Percentiles rank a stretch among this genome's conserved stretches.
Conservation (phyloP, 2,329 filamentous ascomycete genomes). For the Ceratocystiopsis minuta region DNA sequence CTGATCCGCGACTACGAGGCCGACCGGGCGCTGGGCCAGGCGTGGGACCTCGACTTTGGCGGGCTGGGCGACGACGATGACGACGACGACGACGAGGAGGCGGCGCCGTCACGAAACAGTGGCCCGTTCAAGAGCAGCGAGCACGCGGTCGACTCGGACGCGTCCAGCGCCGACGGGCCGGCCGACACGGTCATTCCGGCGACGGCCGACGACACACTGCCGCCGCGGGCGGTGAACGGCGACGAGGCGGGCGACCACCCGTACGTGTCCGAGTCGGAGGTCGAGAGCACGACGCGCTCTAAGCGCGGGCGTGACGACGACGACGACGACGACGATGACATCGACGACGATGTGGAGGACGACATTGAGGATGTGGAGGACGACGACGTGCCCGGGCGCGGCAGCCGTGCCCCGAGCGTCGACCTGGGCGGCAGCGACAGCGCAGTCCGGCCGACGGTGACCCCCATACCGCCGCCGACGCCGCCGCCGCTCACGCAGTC, state of each 20-base stretch:
- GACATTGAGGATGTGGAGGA: background rate
- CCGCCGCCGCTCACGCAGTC: conserved; percentile 1
- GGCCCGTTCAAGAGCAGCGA: conserved; percentile 2
- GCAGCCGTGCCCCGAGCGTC: background rate
- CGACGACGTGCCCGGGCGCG: no score
- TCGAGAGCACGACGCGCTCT: background rate
- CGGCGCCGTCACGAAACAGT: background rate
- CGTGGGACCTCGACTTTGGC: conserved; percentile 6
- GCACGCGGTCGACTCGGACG: background rate
- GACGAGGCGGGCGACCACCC: background rate
- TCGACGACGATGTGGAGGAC: background rate
- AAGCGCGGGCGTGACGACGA: background rate
- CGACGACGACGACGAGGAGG: background rate
- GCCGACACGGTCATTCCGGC: no score
- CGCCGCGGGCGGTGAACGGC: no score
- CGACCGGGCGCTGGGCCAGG: conserved; percentile 1
- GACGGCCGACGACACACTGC: no score
- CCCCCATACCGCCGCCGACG: background rate
- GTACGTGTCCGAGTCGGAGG: no score
- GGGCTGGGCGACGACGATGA: background rate
- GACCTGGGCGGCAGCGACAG: background rate
- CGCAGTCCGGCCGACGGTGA: background rate
- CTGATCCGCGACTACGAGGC: conserved; percentile 7
- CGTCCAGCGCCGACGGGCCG: no score
- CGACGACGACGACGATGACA: background rate